Evolutionary conservation across 176 grass and related monocot species (phyloP), one percentile per base, ranked within the genome.

Genomic region (Poa annua): DNA sequence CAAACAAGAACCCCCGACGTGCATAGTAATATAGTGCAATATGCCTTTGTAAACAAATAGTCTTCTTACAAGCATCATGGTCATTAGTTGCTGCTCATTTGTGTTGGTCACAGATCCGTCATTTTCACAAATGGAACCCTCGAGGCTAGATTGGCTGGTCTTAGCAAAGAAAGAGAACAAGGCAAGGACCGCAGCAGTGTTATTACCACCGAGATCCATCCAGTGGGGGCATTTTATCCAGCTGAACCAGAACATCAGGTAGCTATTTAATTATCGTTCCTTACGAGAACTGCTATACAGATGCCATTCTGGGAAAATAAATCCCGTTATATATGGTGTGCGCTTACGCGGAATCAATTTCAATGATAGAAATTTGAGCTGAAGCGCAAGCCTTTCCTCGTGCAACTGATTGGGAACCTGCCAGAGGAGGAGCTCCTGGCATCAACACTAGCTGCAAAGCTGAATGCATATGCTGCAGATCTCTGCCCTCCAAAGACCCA

Each of bases 191-290:
- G 92, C 69, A 85, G 47, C 41, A 95, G 68, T 50, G 59, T 95
- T 85, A 88, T 98, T 56, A 98, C 92, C 20, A 98, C 96, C 41
- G 69, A 95, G 83, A 98, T 95, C 83, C 91, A 92, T 36, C 91
- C 91, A 48, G 4, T 90, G 16, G 87, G 85, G 20, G 49, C 71
- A 63, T 98, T 95, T 85, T 93, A 95, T 91, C 85, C 74, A 45
- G 92, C 96, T 81, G 96, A 98, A 95, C 61, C 89, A 74, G 96
- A 92, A 62, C 96, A 98, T 91, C 96, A 98, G 92, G 96, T 98
- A 90, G 22, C 21, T 80, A 51, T 83, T 25, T 35, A 60, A 52
- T 14, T 79, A 66, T 72, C 29, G n/a, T 68, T 49, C 36, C 57
- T 45, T 77, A 41, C 19, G 4, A 25, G 19, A 35, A 6, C 11